Base-by-base conservation (phyloP, 179 eudicot genomes). In the Actinidia chinensis region DNA sequence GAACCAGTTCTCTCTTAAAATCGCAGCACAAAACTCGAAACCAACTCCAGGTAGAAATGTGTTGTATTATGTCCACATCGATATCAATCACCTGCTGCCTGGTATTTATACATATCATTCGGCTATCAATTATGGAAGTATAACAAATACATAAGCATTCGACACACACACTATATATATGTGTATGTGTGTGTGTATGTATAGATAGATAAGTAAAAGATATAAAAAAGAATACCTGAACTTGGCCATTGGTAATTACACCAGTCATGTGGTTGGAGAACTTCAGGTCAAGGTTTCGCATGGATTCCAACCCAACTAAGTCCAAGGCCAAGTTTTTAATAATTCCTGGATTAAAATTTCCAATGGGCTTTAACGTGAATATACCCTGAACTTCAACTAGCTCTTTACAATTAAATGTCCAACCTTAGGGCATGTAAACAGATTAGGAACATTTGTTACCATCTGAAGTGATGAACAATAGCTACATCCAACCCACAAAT, bases 31-130 rank as follows among this genome's bases (percentile, higher is more conserved):
- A 77, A 36, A 8, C 28, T 13, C 74, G 80, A 33, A 68, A 22
- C 17, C 22, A 40, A 23, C 67, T 10, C 80, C 75, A 54, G 74
- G 64, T 40, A 77, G 68, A 56, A 75, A 75, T 25, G n/a, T 60
- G 78, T 58, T 77, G 66, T 52, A 15, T 68, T n/a, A 77, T 68
- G 42, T n/a, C 56, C 60, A 68, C 52, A 77, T 68, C 55, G 66
- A 54, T 20, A 52, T n/a, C 13, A 77, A 43, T 18, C n/a, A 65
- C 75, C 80, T 77, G 67, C 17, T 14, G 13, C 74, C 68, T 42
- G 44, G 17, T 36, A 42, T 8, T n/a, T n/a, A n/a, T n/a, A n/a
- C n/a, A n/a, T n/a, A n/a, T n/a, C n/a, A n/a, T n/a, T n/a, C n/a
- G n/a, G n/a, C n/a, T n/a, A n/a, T n/a, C n/a, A n/a, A n/a, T n/a